phyloP scores from a whole-genome alignment of 1,284 basidiomycete species.

The Moesziomyces aphidis region DNA sequence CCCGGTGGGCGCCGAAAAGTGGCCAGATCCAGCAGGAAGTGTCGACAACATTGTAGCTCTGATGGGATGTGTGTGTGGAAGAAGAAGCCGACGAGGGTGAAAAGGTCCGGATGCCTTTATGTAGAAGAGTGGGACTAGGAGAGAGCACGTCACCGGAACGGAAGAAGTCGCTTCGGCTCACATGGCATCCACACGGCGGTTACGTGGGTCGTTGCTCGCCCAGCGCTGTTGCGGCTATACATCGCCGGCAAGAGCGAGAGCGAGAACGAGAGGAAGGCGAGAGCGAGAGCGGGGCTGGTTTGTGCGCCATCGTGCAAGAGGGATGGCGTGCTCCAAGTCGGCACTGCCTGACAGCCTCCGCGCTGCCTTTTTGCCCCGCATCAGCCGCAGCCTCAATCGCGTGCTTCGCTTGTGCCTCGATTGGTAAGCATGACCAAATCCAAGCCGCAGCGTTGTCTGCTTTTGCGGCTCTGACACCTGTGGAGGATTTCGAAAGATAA shows the following conservation, averaged over 20 bases:
- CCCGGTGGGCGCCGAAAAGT: conserved; percentile 14
- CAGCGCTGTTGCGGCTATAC: background rate
- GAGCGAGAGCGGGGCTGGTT: background rate
- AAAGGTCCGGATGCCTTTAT: background rate
- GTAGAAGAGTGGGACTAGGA: background rate
- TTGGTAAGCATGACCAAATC: conserved; percentile 19
- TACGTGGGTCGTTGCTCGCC: background rate
- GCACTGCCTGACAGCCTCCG: conserved; percentile 22
- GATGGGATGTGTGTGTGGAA: background rate
- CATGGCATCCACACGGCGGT: background rate
- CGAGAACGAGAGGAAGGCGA: too few relatives aligned
- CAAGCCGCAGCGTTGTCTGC: too few relatives aligned
- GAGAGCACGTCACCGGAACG: conserved; percentile 3
- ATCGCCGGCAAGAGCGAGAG: background rate
- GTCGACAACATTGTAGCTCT: conserved; percentile 32
- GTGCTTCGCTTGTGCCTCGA: conserved; percentile 11
- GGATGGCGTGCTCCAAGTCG: conserved; percentile 28
- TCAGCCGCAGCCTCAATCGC: conserved; percentile 10
- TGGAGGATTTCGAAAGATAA: background rate
- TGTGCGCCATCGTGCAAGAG: conserved; percentile 2
- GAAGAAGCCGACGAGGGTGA: background rate
- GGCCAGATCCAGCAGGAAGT: conserved; percentile 18
- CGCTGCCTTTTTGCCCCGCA: conserved; percentile 11
- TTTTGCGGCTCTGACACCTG: too few relatives aligned
- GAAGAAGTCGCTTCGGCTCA: background rate